Evolutionary conservation across 257 asterid genomes (phyloP).

Genomic region (Penstemon davidsonii): DNA sequence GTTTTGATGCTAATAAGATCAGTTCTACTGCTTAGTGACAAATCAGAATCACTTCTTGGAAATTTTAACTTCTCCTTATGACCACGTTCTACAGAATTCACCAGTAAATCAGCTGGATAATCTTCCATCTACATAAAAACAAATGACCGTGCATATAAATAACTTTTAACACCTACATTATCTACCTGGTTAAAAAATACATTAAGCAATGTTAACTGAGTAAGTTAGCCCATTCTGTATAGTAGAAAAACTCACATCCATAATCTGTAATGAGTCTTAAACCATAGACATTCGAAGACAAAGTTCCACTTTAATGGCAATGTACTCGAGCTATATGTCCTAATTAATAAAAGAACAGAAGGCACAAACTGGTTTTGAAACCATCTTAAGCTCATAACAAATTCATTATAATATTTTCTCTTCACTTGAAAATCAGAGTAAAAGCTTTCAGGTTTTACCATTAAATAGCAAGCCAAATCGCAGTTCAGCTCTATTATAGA

Average conservation of each 20-base stretch:
- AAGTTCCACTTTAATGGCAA: neutral
- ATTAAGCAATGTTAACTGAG: neutral
- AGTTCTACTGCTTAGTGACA: conserved; percentile 36
- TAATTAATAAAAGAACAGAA: conserved; percentile 4
- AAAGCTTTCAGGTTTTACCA: neutral
- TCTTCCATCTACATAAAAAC: conserved; percentile 66
- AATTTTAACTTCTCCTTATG: conserved; percentile 43
- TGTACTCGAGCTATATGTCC: neutral
- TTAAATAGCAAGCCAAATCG: conserved; percentile 13
- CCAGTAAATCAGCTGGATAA: conserved; percentile 67
- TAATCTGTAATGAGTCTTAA: neutral
- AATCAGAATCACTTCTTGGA: conserved; percentile 38
- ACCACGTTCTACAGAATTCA: conserved; percentile 46
- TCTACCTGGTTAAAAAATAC: conserved; percentile 16
- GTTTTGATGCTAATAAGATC: conserved; percentile 35
- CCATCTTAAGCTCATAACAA: conserved; percentile 25
- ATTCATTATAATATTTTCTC: neutral
- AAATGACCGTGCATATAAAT: conserved; percentile 26
- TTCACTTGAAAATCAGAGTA: conserved; percentile 8
- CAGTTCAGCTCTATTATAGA: neutral
- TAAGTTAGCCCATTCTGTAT: conserved; percentile 17
- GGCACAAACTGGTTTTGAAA: neutral
- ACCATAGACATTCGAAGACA: conserved; percentile 10
- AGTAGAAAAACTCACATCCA: conserved; percentile 14
- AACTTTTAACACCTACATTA: conserved; percentile 27